These are phyloP conservation scores for Candida insectalens DNA, from an alignment of 805 yeast species.

Conservation along the genomic window DNA sequence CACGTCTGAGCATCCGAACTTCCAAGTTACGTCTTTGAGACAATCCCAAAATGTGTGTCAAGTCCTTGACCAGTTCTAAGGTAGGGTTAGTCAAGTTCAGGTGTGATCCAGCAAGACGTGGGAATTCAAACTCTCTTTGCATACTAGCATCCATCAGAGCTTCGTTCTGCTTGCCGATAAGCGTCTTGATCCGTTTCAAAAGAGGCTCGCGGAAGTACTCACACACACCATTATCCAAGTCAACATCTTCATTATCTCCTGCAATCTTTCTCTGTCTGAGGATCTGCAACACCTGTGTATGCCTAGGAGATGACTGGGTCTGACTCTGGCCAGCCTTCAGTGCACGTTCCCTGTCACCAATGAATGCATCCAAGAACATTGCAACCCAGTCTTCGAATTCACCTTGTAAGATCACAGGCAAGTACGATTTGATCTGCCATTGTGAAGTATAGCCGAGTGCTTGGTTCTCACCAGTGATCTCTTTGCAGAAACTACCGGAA, in stretches of 20 bases:
- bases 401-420: constrained; percentile 66
- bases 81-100: constrained; percentile 55
- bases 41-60: constrained; percentile 64
- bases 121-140: constrained; percentile 59
- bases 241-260: constrained; percentile 7
- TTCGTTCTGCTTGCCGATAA: constrained; percentile 64
- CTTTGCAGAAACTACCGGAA: constrained; percentile 57
- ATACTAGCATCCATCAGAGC: constrained; percentile 58
- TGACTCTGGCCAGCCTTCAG: constrained; percentile 1
- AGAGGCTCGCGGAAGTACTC: constrained; percentile 54
- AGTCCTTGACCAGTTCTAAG: constrained; percentile 65
- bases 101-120: constrained; percentile 68
- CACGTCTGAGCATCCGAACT: constrained; percentile 64
- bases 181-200: constrained; percentile 51
- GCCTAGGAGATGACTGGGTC: constrained; percentile 32
- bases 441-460: constrained; percentile 39
- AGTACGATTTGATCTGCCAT: constrained; percentile 72
- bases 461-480: constrained; percentile 30
- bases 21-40: constrained; percentile 60
- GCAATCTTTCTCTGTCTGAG: constrained; percentile 31
- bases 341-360: constrained; percentile 39
- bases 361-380: constrained; percentile 62
- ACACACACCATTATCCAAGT: constrained; percentile 35
- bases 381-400: constrained; percentile 87
- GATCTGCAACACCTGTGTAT: constrained; percentile 56